Conservation (phyloP, 352 stramenopile species). For the Hyaloperonospora arabidopsidis region DNA sequence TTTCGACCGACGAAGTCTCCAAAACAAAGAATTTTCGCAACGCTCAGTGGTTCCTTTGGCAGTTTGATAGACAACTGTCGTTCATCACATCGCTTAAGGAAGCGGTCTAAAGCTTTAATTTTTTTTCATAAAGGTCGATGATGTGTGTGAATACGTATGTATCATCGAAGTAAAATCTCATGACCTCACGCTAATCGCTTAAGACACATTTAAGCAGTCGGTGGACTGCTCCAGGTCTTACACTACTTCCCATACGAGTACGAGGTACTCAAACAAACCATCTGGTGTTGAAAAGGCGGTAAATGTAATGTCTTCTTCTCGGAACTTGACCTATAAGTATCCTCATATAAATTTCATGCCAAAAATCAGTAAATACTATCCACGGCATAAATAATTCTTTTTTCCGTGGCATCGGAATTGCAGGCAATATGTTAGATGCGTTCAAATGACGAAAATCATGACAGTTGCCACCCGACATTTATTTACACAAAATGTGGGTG, state of each 20-base stretch:
- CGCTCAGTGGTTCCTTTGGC: constrained; percentile 4
- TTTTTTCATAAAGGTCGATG: neutral
- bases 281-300: constrained; percentile 4
- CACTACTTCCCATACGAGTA: too few species aligned
- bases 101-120: constrained; percentile 1
- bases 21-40: constrained; percentile 2
- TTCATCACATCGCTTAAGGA: neutral
- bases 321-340: constrained; percentile 4
- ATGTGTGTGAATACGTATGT: constrained; percentile 2
- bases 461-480: neutral
- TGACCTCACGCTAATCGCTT: neutral
- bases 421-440: neutral
- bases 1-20: constrained; percentile 6
- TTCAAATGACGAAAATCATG: neutral
- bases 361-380: neutral
- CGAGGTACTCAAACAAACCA: constrained; percentile 6
- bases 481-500: neutral
- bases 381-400: constrained; percentile 1
- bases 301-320: constrained; percentile 5
- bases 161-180: constrained; percentile 7
- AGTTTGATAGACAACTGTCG: constrained; percentile 3
- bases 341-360: constrained; percentile 4
- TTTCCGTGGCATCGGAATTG: neutral
- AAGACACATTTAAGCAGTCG: constrained; percentile 1
- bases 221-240: constrained; percentile 2